phyloP scores from a whole-genome alignment of 306 rosid species.

The Malus sieversii region DNA sequence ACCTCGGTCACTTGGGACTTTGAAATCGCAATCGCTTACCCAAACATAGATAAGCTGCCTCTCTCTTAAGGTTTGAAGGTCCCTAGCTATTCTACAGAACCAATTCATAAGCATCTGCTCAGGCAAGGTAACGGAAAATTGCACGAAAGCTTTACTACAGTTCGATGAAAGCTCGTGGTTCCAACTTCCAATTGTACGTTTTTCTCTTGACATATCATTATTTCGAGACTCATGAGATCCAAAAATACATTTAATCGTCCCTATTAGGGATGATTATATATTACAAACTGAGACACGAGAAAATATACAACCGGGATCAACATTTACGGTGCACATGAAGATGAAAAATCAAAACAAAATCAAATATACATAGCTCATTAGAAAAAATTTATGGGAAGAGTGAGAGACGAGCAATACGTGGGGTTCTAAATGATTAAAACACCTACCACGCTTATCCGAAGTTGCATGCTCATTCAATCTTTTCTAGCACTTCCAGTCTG shows the following conservation, averaged over 20 bases:
- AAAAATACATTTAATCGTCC: slow-evolving; percentile 37
- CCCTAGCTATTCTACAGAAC: background rate
- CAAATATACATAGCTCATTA: slow-evolving; percentile 35
- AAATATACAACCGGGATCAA: slow-evolving; percentile 24
- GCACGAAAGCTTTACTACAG: background rate
- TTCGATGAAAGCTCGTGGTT: background rate
- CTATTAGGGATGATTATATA: slow-evolving; percentile 21
- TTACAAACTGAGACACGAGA: slow-evolving; percentile 31
- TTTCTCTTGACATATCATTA: background rate
- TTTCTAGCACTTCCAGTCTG: slow-evolving; percentile 79
- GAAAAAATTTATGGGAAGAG: slow-evolving; percentile 13
- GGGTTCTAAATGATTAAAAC: slow-evolving; percentile 18
- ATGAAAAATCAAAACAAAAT: slow-evolving; percentile 1
- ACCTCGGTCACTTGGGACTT: too few relatives aligned
- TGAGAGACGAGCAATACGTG: slow-evolving; percentile 1
- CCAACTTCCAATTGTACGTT: background rate
- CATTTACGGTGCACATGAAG: slow-evolving; percentile 18
- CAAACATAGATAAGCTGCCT: too few relatives aligned
- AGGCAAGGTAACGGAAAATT: background rate
- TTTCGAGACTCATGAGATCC: slow-evolving; percentile 8
- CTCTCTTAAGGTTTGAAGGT: too few relatives aligned
- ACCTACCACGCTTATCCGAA: slow-evolving; percentile 12
- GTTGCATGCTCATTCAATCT: slow-evolving; percentile 61
- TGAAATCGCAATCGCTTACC: too few relatives aligned
- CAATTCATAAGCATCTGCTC: background rate